Conservation (phyloP, 495 filamentous ascomycete genomes). For the Clohesyomyces aquaticus region DNA sequence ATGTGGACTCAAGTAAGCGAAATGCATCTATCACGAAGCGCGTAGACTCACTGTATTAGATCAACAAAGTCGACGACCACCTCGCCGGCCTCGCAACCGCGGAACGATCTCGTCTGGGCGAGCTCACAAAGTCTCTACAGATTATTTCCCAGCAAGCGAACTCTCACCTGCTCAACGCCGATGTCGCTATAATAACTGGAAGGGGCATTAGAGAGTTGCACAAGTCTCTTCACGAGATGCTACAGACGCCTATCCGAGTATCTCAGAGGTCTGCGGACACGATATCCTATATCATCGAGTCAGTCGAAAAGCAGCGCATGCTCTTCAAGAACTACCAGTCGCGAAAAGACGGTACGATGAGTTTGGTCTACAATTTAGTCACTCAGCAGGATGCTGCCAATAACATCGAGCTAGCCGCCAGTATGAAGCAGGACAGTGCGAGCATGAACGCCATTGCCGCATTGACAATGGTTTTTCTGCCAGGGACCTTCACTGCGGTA, state of each 20-base stretch:
- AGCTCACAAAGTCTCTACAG: constrained; percentile 34
- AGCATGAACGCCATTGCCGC: constrained; percentile 37
- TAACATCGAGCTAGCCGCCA: constrained; percentile 30
- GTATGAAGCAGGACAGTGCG: constrained; percentile 27
- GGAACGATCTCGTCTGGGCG: constrained; percentile 12
- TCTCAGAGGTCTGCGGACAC: constrained; percentile 11
- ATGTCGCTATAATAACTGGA: constrained; percentile 17
- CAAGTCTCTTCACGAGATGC: not conserved
- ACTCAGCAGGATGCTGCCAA: constrained; percentile 38
- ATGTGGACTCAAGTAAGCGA: constrained; percentile 12
- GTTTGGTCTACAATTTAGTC: constrained; percentile 38
- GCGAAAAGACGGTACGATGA: constrained; percentile 38
- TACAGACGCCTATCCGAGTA: not conserved
- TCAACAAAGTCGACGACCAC: constrained; percentile 29
- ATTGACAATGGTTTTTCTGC: constrained; percentile 41
- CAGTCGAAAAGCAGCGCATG: constrained; percentile 32
- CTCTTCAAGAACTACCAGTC: constrained; percentile 38
- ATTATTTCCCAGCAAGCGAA: constrained; percentile 36
- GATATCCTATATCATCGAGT: constrained; percentile 28
- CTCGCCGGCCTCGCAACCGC: constrained; percentile 16
- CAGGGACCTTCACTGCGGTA: constrained; percentile 21
- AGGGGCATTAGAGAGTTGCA: constrained; percentile 4
- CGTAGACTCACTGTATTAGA: not conserved
- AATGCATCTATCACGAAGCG: not conserved
- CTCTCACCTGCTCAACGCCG: constrained; percentile 17